These are phyloP conservation scores for Neopestalotiopsis rosae DNA, from an alignment of 2,329 filamentous ascomycete genomes.

Conservation along the genomic window DNA sequence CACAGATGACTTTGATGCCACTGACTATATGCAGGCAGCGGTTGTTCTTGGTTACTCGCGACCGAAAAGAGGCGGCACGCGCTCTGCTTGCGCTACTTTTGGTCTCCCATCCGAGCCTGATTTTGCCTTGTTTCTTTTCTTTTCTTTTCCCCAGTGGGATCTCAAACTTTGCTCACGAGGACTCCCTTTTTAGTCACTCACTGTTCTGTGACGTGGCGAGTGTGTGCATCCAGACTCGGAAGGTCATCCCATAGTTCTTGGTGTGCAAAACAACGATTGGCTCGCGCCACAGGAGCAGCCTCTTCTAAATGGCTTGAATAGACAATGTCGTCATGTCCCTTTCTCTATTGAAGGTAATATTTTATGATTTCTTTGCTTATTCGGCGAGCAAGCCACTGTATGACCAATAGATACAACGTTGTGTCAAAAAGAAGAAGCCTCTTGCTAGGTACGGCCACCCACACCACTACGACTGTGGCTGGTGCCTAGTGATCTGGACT, in stretches of 20 bases:
- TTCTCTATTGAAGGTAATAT: not conserved
- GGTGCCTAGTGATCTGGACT: not conserved
- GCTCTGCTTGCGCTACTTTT: not conserved
- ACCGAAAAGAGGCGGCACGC: not conserved
- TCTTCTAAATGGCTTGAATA: not conserved
- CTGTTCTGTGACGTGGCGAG: conserved; percentile 11
- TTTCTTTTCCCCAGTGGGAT: not conserved
- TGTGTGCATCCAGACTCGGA: conserved; percentile 12
- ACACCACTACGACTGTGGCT: not conserved
- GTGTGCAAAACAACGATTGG: not conserved
- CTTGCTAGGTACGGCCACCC: too few species aligned
- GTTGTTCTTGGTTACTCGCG: not conserved
- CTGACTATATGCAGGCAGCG: not conserved
- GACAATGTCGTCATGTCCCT: not conserved
- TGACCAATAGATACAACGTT: not conserved
- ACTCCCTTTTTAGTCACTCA: not conserved
- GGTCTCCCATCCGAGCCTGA: conserved; percentile 5
- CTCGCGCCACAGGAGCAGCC: not conserved
- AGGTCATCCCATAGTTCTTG: not conserved
- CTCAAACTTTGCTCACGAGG: not conserved
- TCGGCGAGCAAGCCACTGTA: not conserved
- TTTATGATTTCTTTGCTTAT: not conserved
- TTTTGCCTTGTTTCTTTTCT: not conserved
- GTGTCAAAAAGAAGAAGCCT: not conserved
- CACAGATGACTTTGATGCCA: not conserved